Evolutionary conservation across 208 protist species (phyloP).

Genomic region (Crithidia sp.): DNA sequence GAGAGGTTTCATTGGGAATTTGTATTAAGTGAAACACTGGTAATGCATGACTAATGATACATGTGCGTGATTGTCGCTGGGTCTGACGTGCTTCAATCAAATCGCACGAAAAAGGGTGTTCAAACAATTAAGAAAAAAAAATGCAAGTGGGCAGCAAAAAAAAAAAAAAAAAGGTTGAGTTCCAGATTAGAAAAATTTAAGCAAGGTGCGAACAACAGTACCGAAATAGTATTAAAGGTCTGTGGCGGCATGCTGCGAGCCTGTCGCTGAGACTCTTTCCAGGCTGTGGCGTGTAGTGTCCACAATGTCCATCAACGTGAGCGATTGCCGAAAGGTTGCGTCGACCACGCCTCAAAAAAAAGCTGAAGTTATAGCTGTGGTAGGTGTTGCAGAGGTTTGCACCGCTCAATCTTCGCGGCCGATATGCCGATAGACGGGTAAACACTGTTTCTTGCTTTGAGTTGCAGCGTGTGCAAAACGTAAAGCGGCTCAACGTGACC

Average conservation of each 20-base stretch:
- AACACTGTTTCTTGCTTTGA: constrained; percentile 5
- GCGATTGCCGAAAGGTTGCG: too few species aligned
- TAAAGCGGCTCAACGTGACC: not conserved
- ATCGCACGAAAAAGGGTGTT: not conserved
- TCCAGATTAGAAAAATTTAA: not conserved
- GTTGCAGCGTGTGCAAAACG: constrained; percentile 2
- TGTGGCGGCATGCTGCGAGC: not conserved
- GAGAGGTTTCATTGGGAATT: too few species aligned
- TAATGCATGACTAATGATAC: too few species aligned
- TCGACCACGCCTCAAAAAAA: not conserved
- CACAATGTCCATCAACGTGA: too few species aligned
- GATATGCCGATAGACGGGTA: not conserved
- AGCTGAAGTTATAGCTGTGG: constrained; percentile 3
- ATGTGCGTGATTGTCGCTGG: not conserved
- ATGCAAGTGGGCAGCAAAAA: too few species aligned
- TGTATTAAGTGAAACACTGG: too few species aligned
- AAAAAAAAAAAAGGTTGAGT: not conserved
- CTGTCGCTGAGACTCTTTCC: too few species aligned
- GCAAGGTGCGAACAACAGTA: not conserved
- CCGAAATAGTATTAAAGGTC: not conserved
- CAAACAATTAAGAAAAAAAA: not conserved
- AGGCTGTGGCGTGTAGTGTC: too few species aligned
- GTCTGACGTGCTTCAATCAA: not conserved
- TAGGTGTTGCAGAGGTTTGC: not conserved
- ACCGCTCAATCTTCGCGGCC: not conserved